Evolutionary conservation across 768 basidiomycete genomes (phyloP).

Genomic region (Cystobasidium onofrii): DNA sequence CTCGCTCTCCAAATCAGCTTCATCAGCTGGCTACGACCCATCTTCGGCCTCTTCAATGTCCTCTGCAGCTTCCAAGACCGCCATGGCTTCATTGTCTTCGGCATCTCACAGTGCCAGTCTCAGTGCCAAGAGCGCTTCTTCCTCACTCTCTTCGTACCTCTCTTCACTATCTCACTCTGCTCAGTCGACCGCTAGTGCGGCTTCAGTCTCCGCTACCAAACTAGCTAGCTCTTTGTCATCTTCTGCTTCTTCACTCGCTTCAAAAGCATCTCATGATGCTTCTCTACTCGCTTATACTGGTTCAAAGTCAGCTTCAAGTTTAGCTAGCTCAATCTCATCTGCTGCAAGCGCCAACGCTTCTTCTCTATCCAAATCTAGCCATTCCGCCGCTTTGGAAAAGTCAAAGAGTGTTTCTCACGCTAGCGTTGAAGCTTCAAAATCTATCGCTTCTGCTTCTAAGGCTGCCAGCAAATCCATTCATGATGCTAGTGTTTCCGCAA

Average conservation of each 20-base stretch:
- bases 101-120: conserved; percentile 13
- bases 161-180: conserved; percentile 9
- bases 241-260: conserved; percentile 8
- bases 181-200: neutral
- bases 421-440: neutral
- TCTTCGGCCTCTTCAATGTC: conserved; percentile 34
- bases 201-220: neutral
- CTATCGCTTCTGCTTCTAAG: conserved; percentile 3
- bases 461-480: neutral
- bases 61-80: conserved; percentile 34
- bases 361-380: conserved; percentile 1
- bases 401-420: neutral
- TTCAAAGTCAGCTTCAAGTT: conserved; percentile 38
- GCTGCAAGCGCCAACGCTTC: neutral
- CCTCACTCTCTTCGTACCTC: conserved; percentile 4
- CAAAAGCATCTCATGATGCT: conserved; percentile 39
- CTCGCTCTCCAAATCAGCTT: conserved; percentile 35
- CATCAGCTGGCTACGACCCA: conserved; percentile 26
- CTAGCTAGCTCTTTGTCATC: conserved; percentile 5
- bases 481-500: conserved; percentile 1
- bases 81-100: conserved; percentile 31
- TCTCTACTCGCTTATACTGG: conserved; percentile 42
- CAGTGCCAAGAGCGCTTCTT: conserved; percentile 4
- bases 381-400: neutral
- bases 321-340: neutral